A percentile compares a stretch with the other conserved stretches of the same genome.
These are phyloP conservation scores for Beauveria australis DNA, from an alignment of 2,329 filamentous ascomycete genomes.

Conservation along the genomic window DNA sequence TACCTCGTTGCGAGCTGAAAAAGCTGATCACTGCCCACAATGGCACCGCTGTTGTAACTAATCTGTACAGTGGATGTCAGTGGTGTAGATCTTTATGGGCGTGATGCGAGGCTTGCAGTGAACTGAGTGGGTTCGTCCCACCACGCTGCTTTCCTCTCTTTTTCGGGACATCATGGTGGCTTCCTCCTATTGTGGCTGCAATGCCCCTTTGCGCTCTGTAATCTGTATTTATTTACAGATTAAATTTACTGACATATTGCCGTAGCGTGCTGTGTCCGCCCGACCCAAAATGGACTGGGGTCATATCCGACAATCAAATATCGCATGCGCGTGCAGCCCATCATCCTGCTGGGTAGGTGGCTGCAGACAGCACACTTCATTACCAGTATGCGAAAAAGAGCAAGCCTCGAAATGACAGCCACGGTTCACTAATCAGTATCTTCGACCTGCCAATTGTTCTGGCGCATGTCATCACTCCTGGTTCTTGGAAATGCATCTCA, in stretches of 20 bases:
- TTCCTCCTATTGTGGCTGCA: neutral
- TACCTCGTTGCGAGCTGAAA: neutral
- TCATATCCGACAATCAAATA: neutral
- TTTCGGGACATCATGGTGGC: constrained; percentile 1
- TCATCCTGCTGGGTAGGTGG: neutral
- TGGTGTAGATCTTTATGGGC: neutral
- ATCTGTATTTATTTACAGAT: too few relatives aligned
- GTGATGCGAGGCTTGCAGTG: neutral
- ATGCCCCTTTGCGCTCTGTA: neutral
- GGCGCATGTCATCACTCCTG: neutral
- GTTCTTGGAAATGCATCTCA: neutral
- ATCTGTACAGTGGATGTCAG: too few relatives aligned
- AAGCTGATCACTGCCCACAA: neutral
- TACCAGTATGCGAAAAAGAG: too few relatives aligned
- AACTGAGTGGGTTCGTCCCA: neutral
- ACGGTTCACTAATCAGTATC: neutral
- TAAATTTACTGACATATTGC: neutral
- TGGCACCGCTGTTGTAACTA: neutral
- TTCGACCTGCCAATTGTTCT: neutral
- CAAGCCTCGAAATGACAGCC: neutral
- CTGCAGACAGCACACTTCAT: neutral
- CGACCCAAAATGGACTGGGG: neutral
- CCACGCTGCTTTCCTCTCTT: neutral
- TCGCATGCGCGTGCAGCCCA: neutral
- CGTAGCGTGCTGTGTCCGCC: neutral